These are phyloP conservation scores for Euphorbia tirucalli DNA, from an alignment of 345 rosid genomes.

Conservation along the genomic window DNA sequence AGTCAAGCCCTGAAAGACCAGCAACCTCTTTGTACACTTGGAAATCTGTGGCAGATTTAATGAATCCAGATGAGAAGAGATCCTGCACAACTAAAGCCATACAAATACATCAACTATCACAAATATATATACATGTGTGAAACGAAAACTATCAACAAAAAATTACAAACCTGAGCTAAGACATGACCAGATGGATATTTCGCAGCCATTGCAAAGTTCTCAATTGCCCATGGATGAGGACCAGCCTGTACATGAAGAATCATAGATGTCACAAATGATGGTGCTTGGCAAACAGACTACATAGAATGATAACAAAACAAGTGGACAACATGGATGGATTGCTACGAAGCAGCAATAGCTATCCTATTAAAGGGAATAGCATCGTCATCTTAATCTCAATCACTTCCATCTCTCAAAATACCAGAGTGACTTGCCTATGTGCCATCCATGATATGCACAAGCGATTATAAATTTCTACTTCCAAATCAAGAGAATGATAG, in stretches of 20 bases:
- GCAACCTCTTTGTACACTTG: conserved; percentile 88
- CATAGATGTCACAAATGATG: conserved; percentile 10
- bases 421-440: neutral
- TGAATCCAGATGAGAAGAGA: conserved; percentile 68
- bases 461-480: neutral
- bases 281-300: neutral
- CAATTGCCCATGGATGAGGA: conserved; percentile 86
- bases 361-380: neutral
- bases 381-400: neutral
- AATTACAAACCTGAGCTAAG: conserved; percentile 60
- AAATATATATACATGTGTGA: neutral
- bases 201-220: conserved; percentile 73
- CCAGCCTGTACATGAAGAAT: conserved; percentile 61
- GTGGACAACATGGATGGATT: neutral
- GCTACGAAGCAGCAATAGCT: too few species aligned
- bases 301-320: conserved; percentile 1
- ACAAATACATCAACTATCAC: conserved; percentile 19
- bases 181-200: conserved; percentile 85
- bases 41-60: conserved; percentile 89
- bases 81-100: conserved; percentile 56
- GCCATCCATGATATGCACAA: neutral
- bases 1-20: conserved; percentile 95
- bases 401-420: neutral
- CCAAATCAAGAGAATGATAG: neutral
- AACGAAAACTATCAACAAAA: neutral